phyloP scores from a whole-genome alignment of 1,284 basidiomycete species.

The Cryptococcus amylolentus region DNA sequence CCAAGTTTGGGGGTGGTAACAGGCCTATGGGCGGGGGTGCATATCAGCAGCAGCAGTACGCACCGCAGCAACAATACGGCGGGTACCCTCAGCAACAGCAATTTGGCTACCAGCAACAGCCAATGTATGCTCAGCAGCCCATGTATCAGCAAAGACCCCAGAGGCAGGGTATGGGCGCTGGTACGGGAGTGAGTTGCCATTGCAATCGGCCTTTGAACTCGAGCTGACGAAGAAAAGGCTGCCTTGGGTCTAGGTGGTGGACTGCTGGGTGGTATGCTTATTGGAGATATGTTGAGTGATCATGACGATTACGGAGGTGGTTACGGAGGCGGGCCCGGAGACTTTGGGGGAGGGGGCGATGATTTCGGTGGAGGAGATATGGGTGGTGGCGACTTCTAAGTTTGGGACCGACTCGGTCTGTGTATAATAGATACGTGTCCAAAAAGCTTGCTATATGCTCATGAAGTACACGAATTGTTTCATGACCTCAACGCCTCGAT shows the following conservation, averaged over 20 bases:
- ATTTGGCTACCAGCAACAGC: conserved; percentile 22
- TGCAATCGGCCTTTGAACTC: background rate
- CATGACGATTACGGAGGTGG: conserved; percentile 39
- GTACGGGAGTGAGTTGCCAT: conserved; percentile 26
- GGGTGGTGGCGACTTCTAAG: too few species aligned
- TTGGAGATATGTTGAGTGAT: conserved; percentile 40
- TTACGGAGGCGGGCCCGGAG: conserved; percentile 37
- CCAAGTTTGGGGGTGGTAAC: conserved; percentile 30
- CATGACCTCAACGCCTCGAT: background rate
- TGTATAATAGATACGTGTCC: too few species aligned
- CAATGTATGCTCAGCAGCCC: conserved; percentile 16
- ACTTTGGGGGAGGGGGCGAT: conserved; percentile 23
- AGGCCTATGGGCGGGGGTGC: conserved; percentile 8
- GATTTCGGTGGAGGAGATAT: conserved; percentile 16
- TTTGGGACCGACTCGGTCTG: too few species aligned
- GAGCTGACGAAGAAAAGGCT: conserved; percentile 12
- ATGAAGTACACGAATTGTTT: too few species aligned
- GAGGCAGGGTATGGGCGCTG: conserved; percentile 39
- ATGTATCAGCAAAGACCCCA: conserved; percentile 17
- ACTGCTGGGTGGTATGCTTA: conserved; percentile 47
- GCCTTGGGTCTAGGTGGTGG: conserved; percentile 45
- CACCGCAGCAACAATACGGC: conserved; percentile 23
- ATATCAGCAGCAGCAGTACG: conserved; percentile 25
- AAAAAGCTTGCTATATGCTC: too few species aligned
- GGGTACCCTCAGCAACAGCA: conserved; percentile 28